phyloP scores from a whole-genome alignment of 139 green algal genomes.

The Bryopsis sp. region DNA sequence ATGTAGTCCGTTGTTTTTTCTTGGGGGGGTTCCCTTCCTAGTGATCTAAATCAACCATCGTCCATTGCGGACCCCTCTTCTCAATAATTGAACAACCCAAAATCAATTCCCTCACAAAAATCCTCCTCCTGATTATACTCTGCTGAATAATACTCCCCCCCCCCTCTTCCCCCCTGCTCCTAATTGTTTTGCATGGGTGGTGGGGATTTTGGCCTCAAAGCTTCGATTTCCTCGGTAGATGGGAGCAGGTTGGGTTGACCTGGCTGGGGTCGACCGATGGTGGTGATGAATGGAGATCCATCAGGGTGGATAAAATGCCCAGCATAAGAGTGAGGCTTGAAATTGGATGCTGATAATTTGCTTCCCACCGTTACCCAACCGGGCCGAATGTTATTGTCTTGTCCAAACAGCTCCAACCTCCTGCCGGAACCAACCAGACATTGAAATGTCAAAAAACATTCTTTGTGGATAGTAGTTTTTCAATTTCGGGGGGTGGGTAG shows the following conservation, averaged over 20 bases:
- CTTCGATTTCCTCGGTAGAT: slow-evolving; percentile 56
- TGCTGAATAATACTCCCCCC: too few species aligned
- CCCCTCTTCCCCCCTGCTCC: too few species aligned
- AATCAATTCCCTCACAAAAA: too few species aligned
- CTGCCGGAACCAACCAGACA: slow-evolving; percentile 21
- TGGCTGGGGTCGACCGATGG: slow-evolving; percentile 27
- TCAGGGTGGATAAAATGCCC: slow-evolving; percentile 44
- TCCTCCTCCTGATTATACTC: too few species aligned
- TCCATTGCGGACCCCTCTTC: too few species aligned
- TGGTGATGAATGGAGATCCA: slow-evolving; percentile 36
- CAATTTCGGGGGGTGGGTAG: too few species aligned
- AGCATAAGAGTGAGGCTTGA: slow-evolving; percentile 51
- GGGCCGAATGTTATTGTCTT: slow-evolving; percentile 74
- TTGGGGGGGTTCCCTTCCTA: too few species aligned
- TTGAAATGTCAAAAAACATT: not conserved
- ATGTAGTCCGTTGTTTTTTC: too few species aligned
- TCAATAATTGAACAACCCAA: too few species aligned
- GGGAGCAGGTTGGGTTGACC: slow-evolving; percentile 48
- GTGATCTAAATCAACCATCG: too few species aligned
- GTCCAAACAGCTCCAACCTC: slow-evolving; percentile 76
- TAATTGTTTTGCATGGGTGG: too few species aligned
- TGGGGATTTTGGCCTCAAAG: slow-evolving; percentile 46
- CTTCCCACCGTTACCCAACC: slow-evolving; percentile 75
- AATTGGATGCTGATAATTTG: slow-evolving; percentile 57
- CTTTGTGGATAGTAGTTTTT: not conserved